These are phyloP conservation scores for Elsinoe ampelina DNA, from an alignment of 2,329 filamentous ascomycete genomes.

Conservation along the genomic window DNA sequence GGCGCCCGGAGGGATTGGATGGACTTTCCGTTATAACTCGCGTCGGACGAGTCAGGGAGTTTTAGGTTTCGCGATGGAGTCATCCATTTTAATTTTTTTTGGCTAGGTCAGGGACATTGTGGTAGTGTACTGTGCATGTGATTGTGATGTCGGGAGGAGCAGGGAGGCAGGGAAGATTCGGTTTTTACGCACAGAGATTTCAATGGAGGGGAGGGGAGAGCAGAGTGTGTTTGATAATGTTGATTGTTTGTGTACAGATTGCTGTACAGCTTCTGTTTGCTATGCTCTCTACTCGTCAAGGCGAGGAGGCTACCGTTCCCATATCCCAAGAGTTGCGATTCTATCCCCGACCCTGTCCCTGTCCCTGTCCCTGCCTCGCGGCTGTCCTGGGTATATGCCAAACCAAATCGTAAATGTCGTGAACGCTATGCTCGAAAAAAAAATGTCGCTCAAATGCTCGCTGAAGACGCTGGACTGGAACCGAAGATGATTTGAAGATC, in stretches of 20 bases:
- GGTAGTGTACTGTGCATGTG: not conserved
- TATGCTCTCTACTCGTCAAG: conserved; percentile 1
- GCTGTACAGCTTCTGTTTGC: conserved; percentile 1
- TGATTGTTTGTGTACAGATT: conserved; percentile 11
- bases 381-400: conserved; percentile 7
- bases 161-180: not conserved
- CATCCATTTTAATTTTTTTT: not conserved
- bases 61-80: not conserved
- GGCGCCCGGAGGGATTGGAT: not conserved
- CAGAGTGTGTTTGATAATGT: not conserved
- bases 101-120: not conserved
- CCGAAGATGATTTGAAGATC: not conserved
- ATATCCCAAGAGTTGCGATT: conserved; percentile 5
- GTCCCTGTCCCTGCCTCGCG: not conserved
- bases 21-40: not conserved
- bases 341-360: not conserved
- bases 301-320: conserved; percentile 6
- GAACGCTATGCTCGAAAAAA: not conserved
- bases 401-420: conserved; percentile 3
- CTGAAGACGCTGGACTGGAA: conserved; percentile 6
- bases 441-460: conserved; percentile 9
- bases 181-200: not conserved
- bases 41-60: not conserved
- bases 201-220: not conserved
- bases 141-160: too few relatives aligned